Percentiles rank a stretch among this genome's conserved stretches.
phyloP scores from a whole-genome alignment of 1,284 basidiomycete genomes.

The Moesziomyces globuligerus region DNA sequence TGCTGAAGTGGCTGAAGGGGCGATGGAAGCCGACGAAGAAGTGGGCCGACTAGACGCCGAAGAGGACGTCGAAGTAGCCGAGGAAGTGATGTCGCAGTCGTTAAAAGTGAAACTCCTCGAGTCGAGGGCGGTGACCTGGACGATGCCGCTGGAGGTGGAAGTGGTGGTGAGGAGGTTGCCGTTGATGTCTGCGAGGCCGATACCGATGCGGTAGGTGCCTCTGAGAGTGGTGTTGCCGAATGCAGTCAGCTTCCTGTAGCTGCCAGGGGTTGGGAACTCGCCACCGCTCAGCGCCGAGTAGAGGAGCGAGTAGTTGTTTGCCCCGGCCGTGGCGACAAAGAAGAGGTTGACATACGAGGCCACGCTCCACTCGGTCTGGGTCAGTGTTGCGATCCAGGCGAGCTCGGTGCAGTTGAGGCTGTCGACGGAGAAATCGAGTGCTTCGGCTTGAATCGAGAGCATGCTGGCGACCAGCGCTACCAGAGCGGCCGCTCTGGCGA shows the following conservation, averaged over 20 bases:
- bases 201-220: slow-evolving; percentile 20
- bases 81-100: neutral
- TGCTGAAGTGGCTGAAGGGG: neutral
- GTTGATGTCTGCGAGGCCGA: slow-evolving; percentile 15
- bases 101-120: slow-evolving; percentile 11
- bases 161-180: slow-evolving; percentile 15
- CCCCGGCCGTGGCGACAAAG: slow-evolving; percentile 9
- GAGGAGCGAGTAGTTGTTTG: slow-evolving; percentile 25
- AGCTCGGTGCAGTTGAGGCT: slow-evolving; percentile 21
- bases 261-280: slow-evolving; percentile 10
- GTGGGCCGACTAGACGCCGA: neutral
- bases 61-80: neutral
- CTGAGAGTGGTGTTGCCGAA: slow-evolving; percentile 12
- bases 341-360: slow-evolving; percentile 22
- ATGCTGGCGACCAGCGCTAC: slow-evolving; percentile 2
- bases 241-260: slow-evolving; percentile 3
- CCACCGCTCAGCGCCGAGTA: slow-evolving; percentile 10
- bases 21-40: neutral
- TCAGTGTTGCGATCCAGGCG: slow-evolving; percentile 15
- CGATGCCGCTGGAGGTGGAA: neutral
- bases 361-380: slow-evolving; percentile 25
- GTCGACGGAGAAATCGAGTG: slow-evolving; percentile 17
- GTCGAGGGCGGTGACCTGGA: slow-evolving; percentile 18
- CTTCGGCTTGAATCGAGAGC: neutral
- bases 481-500: slow-evolving; percentile 1